Conservation (phyloP, 768 basidiomycete species). For the Fistulinella prunicolor region DNA sequence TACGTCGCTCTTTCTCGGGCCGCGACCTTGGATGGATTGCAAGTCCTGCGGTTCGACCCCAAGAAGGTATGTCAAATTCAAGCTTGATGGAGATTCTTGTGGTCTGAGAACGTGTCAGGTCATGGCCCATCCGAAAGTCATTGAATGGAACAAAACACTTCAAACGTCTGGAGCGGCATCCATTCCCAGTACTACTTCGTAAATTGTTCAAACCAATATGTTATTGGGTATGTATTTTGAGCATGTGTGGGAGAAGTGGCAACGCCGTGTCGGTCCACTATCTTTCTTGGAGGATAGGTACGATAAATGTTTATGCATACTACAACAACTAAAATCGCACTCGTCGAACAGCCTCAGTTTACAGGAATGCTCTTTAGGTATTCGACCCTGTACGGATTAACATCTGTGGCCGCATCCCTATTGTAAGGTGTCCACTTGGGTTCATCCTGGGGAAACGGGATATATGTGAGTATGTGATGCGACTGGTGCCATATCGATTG, state of each 20-base stretch:
- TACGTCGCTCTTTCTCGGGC: conserved; percentile 53
- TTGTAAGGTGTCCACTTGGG: conserved; percentile 88
- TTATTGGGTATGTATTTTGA: conserved; percentile 13
- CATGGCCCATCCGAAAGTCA: conserved; percentile 42
- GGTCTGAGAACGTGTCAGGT: conserved; percentile 29
- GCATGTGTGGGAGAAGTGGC: background rate
- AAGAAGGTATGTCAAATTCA: conserved; percentile 39
- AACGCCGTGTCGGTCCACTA: background rate
- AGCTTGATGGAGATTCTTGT: background rate
- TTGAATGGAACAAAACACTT: conserved; percentile 41
- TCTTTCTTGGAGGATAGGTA: background rate
- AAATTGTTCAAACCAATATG: background rate
- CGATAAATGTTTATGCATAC: background rate
- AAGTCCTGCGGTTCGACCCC: conserved; percentile 51
- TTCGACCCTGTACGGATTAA: conserved; percentile 56
- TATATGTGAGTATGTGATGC: background rate
- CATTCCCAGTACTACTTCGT: background rate
- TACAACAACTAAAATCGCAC: background rate
- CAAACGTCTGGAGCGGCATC: background rate
- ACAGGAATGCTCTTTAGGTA: conserved; percentile 56
- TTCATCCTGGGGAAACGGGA: conserved; percentile 69
- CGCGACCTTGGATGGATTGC: conserved; percentile 50
- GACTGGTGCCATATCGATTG: background rate
- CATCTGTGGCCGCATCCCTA: conserved; percentile 58
- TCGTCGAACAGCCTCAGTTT: conserved; percentile 8